Percentiles rank a stretch among this genome's conserved stretches.
Conservation (phyloP, 805 yeast species). For the Kodamaea kaohsiungensis region DNA sequence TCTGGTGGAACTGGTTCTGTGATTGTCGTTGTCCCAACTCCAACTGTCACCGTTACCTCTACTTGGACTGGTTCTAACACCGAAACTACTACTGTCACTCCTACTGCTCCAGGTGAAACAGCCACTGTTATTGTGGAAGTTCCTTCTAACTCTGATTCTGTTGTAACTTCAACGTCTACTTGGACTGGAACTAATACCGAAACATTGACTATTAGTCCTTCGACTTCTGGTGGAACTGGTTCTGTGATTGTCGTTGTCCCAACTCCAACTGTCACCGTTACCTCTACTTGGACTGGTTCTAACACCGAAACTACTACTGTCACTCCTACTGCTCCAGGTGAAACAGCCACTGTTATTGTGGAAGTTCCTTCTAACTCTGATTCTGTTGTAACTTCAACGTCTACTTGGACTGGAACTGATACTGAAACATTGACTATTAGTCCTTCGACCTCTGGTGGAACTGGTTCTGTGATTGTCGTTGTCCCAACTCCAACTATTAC, state of each 20-base stretch:
- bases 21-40: constrained; percentile 14
- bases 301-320: constrained; percentile 4
- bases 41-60: constrained; percentile 7
- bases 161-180: background rate
- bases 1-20: too few species aligned
- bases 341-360: constrained; percentile 14
- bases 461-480: constrained; percentile 13
- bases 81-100: too few species aligned
- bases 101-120: too few species aligned
- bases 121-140: too few species aligned
- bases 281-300: constrained; percentile 2
- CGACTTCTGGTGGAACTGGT: constrained; percentile 8
- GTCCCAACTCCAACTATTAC: constrained; percentile 14
- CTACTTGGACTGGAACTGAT: constrained; percentile 10
- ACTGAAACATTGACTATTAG: constrained; percentile 8
- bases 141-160: constrained; percentile 13
- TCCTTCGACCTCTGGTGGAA: constrained; percentile 8
- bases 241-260: constrained; percentile 17
- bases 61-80: too few species aligned
- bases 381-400: constrained; percentile 6
- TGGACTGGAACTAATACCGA: constrained; percentile 7
- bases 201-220: constrained; percentile 8
- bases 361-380: constrained; percentile 13
- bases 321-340: constrained; percentile 6
- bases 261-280: constrained; percentile 5